phyloP scores from a whole-genome alignment of 495 filamentous ascomycete genomes.

The Daldinia vernicosa region DNA sequence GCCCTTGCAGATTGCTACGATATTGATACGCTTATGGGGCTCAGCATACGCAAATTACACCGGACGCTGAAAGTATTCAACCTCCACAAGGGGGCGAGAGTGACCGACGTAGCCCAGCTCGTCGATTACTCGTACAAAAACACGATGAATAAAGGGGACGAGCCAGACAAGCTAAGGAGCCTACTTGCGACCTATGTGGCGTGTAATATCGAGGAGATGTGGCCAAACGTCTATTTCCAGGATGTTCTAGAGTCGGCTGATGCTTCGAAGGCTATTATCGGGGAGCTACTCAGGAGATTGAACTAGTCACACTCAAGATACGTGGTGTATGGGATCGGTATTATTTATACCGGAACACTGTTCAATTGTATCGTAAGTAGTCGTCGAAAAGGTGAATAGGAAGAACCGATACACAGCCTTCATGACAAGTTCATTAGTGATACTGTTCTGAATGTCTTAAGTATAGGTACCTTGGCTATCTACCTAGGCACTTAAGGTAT shows the following conservation, averaged over 20 bases:
- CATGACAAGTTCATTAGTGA: background rate
- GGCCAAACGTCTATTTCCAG: slow-evolving; percentile 20
- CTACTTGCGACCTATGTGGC: slow-evolving; percentile 29
- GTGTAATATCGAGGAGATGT: slow-evolving; percentile 26
- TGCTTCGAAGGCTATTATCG: slow-evolving; percentile 22
- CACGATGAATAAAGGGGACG: slow-evolving; percentile 1
- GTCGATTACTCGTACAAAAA: slow-evolving; percentile 31
- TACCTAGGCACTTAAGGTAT: too few relatives aligned
- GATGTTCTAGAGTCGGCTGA: slow-evolving; percentile 25
- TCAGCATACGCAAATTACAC: slow-evolving; percentile 19
- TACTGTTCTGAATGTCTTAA: background rate
- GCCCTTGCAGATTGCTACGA: slow-evolving; percentile 26
- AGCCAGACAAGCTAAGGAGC: slow-evolving; percentile 14
- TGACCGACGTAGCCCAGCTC: slow-evolving; percentile 24
- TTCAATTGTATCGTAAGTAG: background rate
- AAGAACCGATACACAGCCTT: background rate
- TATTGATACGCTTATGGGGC: slow-evolving; percentile 11
- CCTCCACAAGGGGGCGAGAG: slow-evolving; percentile 16
- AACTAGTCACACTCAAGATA: background rate
- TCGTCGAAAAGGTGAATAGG: background rate
- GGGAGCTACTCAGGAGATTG: slow-evolving; percentile 18
- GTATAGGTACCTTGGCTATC: too few relatives aligned
- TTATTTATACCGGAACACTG: background rate
- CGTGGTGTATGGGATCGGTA: background rate
- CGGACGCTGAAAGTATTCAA: slow-evolving; percentile 20